Percentiles rank a stretch among this genome's conserved stretches.
Evolutionary conservation across 2,329 filamentous ascomycete species (phyloP).

Genomic region (Ceratocystis alfenasii): DNA sequence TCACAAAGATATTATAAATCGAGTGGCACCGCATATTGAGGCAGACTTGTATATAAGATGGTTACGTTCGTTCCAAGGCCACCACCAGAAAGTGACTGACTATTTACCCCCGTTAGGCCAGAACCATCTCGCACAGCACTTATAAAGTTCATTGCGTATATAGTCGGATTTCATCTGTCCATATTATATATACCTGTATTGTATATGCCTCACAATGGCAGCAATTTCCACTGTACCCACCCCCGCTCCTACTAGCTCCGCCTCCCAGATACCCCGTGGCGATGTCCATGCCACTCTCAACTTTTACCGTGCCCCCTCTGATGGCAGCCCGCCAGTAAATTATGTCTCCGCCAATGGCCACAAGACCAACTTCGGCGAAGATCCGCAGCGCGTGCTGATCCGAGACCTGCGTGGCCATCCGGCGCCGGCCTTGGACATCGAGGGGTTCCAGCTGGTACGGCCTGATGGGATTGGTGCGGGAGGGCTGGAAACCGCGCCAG

Average conservation of each 20-base stretch:
- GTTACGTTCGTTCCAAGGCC: too few relatives aligned
- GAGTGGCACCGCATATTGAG: too few relatives aligned
- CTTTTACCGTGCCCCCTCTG: slow-evolving; percentile 51
- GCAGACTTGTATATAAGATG: too few relatives aligned
- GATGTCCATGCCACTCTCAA: slow-evolving; percentile 50
- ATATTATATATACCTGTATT: too few relatives aligned
- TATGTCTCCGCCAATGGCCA: slow-evolving; percentile 43
- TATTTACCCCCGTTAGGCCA: too few relatives aligned
- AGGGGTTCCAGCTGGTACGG: slow-evolving; percentile 58
- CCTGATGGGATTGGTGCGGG: slow-evolving; percentile 28
- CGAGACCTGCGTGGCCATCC: slow-evolving; percentile 58
- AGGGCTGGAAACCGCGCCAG: slow-evolving; percentile 38
- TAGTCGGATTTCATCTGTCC: too few relatives aligned
- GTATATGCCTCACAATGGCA: too few relatives aligned
- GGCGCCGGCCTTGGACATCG: slow-evolving; percentile 54
- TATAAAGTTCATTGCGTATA: too few relatives aligned
- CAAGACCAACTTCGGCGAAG: slow-evolving; percentile 50
- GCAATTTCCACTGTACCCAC: neutral
- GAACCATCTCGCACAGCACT: too few relatives aligned
- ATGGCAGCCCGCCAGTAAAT: slow-evolving; percentile 51
- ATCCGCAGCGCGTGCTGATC: slow-evolving; percentile 44
- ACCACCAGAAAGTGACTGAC: too few relatives aligned
- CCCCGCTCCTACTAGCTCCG: slow-evolving; percentile 24
- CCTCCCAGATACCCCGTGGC: slow-evolving; percentile 40
- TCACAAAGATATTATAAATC: too few relatives aligned